Evolutionary conservation across 140 eudicot genomes (phyloP), one percentile per base, ranked within the genome.

Genomic region (Ambrosia hybrid): DNA sequence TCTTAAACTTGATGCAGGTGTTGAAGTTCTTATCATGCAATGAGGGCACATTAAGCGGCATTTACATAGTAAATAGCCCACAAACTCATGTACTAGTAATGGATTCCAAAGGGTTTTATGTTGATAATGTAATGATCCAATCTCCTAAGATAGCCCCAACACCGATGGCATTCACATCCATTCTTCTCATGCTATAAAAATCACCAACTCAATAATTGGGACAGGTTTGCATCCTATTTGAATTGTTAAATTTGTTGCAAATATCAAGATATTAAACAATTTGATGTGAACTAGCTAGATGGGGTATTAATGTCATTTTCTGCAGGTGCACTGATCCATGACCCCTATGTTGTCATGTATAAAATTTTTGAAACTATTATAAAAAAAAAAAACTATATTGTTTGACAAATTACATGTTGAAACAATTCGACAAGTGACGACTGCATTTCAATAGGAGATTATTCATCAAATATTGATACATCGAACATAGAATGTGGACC

Each of bases 141-240:
- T 78, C 97, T 43, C 96, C 96, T 8, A 80, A 59, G 39, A 82
- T 63, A 85, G 84, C 55, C 95, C 97, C 14, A 91, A 91, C 49
- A 91, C 97, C 1, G 97, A 88, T 73, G 97, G 95, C 74, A 80
- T 88, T 61, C 95, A 88, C 81, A 77, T 91, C 75, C 92, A 88
- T 15, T 58, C 83, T 67, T 78, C 90, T 52, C 83, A 64, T 37
- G 10, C 26, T 48, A 59, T 91, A 68, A 67, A 55, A 17, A 80
- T 91, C 73, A 62, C 81, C 73, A 83, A 88, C 73, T 51, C 85
- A 63, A 41, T 30, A 3, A 84, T 88, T 2, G 72, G 78, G 8
- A 17, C 85, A 45, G 90, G 97, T 87, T 79, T 16, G 66, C 14
- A 62, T 39, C 59, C 43, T 14, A 8, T 9, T 9, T 1, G 14